Base-by-base conservation (phyloP, 2,329 filamentous ascomycete genomes). In the Teratosphaeria zuluensis region DNA sequence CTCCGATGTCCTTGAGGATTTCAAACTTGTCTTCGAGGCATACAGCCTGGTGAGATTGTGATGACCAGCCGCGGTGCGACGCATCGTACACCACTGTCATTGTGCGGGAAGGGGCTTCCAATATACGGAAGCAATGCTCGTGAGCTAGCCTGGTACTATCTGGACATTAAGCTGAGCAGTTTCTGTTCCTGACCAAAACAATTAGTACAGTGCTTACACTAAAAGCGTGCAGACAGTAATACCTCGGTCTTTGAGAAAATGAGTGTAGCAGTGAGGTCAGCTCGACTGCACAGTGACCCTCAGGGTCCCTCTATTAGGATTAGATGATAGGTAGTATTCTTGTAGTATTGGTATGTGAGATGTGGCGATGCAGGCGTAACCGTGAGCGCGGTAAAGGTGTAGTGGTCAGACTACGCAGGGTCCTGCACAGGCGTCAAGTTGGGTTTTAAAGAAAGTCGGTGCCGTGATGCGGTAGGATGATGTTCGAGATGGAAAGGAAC, bases 1-100 rank as follows among this genome's bases (percentile, higher is more conserved):
- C 94, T 55, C 94, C 94, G 73, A 99, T 95, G 71, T 99, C 94
- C 77, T 97, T 99, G 72, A 99, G 79, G 58, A 99, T 86, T 75
- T 99, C 92, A 73, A 96, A 99, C 67, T 92, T 86, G 72, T 99
- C 94, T 73, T 96, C 92, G 57, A 99, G 84, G 57, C 76, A 86
- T 69, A 71, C 59, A 61, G 79, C 75, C 24, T 74, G 76, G 72
- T 76, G 81, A 69, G 73, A 79, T 64, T 73, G 74, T 63, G 74
- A 78, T 35, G 70, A 63, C 66, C 84, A 82, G 74, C 84, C 84
- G 72, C 88, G 84, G 68, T 86, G 84, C 74, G 87, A 82, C 69
- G 92, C 90, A 56, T 73, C 68, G 74, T 86, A 85, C 70, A 84
- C 81, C 75, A 90, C 84, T 53, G 88, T 89, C 89, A 95, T 95